phyloP scores from a whole-genome alignment of 345 rosid species.

The Salix suchowensis region DNA sequence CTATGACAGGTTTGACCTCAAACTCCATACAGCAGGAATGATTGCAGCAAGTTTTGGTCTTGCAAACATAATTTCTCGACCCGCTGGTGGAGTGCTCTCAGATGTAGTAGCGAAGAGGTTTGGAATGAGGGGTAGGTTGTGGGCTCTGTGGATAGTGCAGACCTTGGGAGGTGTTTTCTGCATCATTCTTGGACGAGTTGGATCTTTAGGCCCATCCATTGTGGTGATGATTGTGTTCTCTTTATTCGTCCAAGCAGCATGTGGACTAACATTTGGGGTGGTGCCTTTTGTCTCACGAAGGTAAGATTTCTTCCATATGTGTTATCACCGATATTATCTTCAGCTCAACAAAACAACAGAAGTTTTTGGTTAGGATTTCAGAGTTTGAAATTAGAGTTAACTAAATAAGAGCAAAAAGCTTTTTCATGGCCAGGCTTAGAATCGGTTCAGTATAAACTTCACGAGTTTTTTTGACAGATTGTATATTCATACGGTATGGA shows the following conservation, averaged over 20 bases:
- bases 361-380: not conserved
- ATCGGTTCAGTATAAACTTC: not conserved
- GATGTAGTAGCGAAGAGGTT: slow-evolving; percentile 54
- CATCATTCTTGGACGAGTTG: slow-evolving; percentile 48
- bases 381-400: not conserved
- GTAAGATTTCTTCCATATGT: not conserved
- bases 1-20: slow-evolving; percentile 66
- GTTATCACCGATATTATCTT: no score
- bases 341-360: not conserved
- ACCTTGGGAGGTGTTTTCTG: slow-evolving; percentile 78
- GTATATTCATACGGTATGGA: not conserved
- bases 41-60: slow-evolving; percentile 81
- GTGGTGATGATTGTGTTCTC: slow-evolving; percentile 69
- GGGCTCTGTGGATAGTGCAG: slow-evolving; percentile 75
- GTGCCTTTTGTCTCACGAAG: slow-evolving; percentile 72
- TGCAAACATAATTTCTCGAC: slow-evolving; percentile 70
- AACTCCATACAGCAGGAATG: slow-evolving; percentile 77
- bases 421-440: not conserved
- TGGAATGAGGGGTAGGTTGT: slow-evolving; percentile 88
- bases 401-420: not conserved
- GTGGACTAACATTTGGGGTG: slow-evolving; percentile 84
- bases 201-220: slow-evolving; percentile 47
- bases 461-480: no score
- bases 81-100: slow-evolving; percentile 65
- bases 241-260: slow-evolving; percentile 78